Evolutionary conservation across 257 asterid species (phyloP).

Genomic region (Thymus quinquecostatus): DNA sequence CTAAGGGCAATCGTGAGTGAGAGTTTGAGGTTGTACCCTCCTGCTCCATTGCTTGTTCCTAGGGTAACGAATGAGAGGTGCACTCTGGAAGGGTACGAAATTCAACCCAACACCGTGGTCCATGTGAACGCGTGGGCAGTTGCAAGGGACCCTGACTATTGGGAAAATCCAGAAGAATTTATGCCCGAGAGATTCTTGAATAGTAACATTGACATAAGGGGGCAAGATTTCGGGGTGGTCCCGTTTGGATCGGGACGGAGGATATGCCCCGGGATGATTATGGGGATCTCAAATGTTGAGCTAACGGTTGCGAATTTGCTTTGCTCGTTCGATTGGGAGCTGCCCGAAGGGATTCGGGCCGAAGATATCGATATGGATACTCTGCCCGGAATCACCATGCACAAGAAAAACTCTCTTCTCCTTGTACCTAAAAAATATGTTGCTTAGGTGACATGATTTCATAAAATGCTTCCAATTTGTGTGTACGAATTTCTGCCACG

Average conservation of each 20-base stretch:
- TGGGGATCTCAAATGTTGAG: constrained; percentile 3
- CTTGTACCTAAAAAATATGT: background rate
- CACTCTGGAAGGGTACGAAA: background rate
- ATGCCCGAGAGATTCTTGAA: background rate
- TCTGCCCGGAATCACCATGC: background rate
- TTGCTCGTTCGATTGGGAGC: background rate
- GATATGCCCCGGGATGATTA: background rate
- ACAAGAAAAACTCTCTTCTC: background rate
- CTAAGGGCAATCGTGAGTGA: background rate
- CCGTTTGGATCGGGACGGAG: constrained; percentile 9
- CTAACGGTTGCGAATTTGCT: background rate
- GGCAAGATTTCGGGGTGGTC: background rate
- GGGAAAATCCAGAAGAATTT: background rate
- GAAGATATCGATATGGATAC: background rate
- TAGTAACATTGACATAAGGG: background rate
- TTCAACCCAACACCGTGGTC: background rate
- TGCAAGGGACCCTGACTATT: background rate
- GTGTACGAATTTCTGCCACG: too few relatives aligned
- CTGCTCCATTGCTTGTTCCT: background rate
- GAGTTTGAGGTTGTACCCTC: background rate
- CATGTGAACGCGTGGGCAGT: background rate
- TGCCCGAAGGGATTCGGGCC: background rate
- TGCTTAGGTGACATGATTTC: background rate
- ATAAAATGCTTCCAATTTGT: too few relatives aligned
- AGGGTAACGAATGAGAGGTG: background rate